Percentiles rank a stretch among this genome's conserved stretches.
These are phyloP conservation scores for Rhodotorula sp. DNA, from an alignment of 1,284 basidiomycete species.

Conservation along the genomic window DNA sequence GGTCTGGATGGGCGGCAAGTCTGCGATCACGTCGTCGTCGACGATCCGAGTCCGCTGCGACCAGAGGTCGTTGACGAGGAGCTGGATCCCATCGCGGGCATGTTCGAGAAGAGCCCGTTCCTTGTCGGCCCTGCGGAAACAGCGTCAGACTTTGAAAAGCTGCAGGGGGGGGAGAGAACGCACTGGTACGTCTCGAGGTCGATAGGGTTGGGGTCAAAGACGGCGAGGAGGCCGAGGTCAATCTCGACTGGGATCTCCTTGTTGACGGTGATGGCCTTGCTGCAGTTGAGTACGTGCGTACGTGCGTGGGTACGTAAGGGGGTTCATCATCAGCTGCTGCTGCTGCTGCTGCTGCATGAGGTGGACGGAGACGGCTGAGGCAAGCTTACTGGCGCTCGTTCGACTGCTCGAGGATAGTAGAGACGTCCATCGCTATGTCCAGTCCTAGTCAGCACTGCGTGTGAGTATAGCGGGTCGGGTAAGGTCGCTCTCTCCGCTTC, in stretches of 20 bases:
- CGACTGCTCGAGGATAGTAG: slow-evolving; percentile 67
- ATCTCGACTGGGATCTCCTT: slow-evolving; percentile 77
- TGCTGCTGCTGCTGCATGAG: neutral
- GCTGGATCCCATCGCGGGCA: slow-evolving; percentile 81
- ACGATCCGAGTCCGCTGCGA: slow-evolving; percentile 72
- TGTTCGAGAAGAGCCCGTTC: slow-evolving; percentile 77
- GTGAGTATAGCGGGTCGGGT: neutral
- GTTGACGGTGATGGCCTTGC: slow-evolving; percentile 66
- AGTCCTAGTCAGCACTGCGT: neutral
- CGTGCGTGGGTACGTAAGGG: neutral
- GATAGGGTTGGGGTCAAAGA: slow-evolving; percentile 82
- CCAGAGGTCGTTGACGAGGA: slow-evolving; percentile 76
- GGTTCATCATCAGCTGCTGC: too few species aligned
- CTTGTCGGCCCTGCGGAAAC: slow-evolving; percentile 60
- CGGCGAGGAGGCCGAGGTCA: slow-evolving; percentile 78
- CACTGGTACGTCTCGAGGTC: slow-evolving; percentile 75
- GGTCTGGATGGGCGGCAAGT: slow-evolving; percentile 73
- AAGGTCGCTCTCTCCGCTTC: neutral
- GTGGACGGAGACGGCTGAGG: neutral
- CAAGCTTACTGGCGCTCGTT: slow-evolving; percentile 61
- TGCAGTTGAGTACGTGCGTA: slow-evolving; percentile 45
- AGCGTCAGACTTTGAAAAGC: neutral
- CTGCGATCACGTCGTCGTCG: slow-evolving; percentile 77
- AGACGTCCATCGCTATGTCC: slow-evolving; percentile 66
- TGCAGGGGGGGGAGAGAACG: slow-evolving; percentile 43